phyloP scores from a whole-genome alignment of 2,329 filamentous ascomycete genomes.

The Hansfordia pulvinata region DNA sequence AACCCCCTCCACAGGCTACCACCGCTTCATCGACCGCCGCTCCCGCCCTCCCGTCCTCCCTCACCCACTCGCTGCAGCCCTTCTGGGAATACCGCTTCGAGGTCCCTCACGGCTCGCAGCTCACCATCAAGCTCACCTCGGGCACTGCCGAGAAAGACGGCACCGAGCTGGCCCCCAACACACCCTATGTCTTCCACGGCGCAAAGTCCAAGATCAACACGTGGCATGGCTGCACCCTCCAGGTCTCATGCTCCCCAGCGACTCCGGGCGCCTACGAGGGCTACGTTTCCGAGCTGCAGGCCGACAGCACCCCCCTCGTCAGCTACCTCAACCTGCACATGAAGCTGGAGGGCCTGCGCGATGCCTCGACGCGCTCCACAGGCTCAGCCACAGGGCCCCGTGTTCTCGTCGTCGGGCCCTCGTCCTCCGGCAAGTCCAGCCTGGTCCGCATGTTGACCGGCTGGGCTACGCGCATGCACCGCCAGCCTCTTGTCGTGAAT shows the following conservation, averaged over 20 bases:
- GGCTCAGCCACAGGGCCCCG: constrained; percentile 48
- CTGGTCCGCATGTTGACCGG: constrained; percentile 63
- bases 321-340: constrained; percentile 80
- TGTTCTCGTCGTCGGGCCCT: constrained; percentile 71
- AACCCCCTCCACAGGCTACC: constrained; percentile 6
- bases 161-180: constrained; percentile 74
- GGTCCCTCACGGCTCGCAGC: constrained; percentile 35
- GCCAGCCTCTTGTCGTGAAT: constrained; percentile 73
- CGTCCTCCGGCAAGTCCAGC: constrained; percentile 72
- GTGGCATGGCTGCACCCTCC: constrained; percentile 79
- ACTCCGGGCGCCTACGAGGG: constrained; percentile 33
- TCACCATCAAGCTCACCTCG: constrained; percentile 49
- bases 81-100: constrained; percentile 72
- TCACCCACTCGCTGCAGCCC: constrained; percentile 39
- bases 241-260: constrained; percentile 50
- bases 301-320: constrained; percentile 71
- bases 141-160: constrained; percentile 91
- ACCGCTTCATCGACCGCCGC: constrained; percentile 13
- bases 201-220: constrained; percentile 82
- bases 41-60: constrained; percentile 23
- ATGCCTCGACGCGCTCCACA: constrained; percentile 31
- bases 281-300: constrained; percentile 46
- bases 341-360: constrained; percentile 62
- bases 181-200: constrained; percentile 68
- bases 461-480: constrained; percentile 62